Evolutionary conservation across 108 stramenopile genomes (phyloP).

Genomic region (Cylindrotheca closterium): DNA sequence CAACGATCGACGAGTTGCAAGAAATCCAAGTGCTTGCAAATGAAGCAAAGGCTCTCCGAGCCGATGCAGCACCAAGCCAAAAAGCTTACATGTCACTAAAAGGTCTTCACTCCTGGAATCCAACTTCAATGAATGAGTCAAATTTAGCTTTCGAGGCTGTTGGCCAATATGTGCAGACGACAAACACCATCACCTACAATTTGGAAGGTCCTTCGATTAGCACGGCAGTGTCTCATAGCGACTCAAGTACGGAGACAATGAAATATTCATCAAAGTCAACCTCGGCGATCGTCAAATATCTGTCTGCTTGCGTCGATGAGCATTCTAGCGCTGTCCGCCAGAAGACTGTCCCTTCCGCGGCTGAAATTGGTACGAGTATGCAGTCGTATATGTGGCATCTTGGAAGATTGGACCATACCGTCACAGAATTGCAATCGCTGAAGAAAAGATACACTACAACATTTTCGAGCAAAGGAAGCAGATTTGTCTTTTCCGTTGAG

Average conservation of each 20-base stretch:
- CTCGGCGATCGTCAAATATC: constrained; percentile 1
- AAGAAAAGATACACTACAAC: constrained; percentile 27
- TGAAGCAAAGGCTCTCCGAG: background rate
- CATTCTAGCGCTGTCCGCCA: background rate
- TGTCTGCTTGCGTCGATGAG: background rate
- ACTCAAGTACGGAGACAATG: background rate
- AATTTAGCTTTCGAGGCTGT: background rate
- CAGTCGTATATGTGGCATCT: constrained; percentile 25
- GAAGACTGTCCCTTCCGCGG: background rate
- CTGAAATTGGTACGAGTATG: constrained; percentile 10
- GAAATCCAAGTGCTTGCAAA: background rate
- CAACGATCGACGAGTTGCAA: background rate
- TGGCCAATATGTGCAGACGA: background rate
- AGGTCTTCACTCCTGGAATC: constrained; percentile 10
- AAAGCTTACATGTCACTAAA: constrained; percentile 8
- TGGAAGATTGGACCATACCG: constrained; percentile 35
- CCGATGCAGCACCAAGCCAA: background rate
- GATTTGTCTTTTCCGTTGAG: constrained; percentile 36
- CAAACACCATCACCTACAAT: background rate
- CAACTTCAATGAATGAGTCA: background rate
- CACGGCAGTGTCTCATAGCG: background rate
- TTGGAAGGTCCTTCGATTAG: background rate
- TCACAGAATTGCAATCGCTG: constrained; percentile 32
- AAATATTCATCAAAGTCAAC: background rate
- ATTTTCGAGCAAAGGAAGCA: constrained; percentile 4